Conservation (phyloP, 371 early-diverging fungal genomes). For the Rhizopus sp. region DNA sequence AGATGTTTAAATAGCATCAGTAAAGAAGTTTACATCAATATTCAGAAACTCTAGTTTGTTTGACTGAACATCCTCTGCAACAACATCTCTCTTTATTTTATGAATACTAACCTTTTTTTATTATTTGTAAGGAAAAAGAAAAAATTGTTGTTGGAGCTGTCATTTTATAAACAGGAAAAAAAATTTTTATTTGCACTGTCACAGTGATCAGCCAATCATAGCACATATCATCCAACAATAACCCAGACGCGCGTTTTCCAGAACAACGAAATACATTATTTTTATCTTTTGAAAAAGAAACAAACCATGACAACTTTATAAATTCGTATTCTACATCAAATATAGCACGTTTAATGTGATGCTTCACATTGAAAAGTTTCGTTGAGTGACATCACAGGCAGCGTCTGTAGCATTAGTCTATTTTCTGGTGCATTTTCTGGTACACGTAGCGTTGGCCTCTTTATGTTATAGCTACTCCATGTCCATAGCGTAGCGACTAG, state of each 20-base stretch:
- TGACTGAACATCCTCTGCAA: constrained; percentile 49
- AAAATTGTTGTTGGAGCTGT: neutral
- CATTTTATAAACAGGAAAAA: constrained; percentile 18
- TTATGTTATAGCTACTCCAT: constrained; percentile 3
- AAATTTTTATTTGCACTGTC: constrained; percentile 20
- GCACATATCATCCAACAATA: neutral
- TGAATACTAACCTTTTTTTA: constrained; percentile 18
- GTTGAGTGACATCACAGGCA: too few relatives aligned
- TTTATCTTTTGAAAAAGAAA: too few relatives aligned
- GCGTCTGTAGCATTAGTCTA: too few relatives aligned
- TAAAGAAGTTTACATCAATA: constrained; percentile 43
- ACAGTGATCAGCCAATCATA: constrained; percentile 1
- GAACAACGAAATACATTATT: too few relatives aligned
- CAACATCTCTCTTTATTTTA: neutral
- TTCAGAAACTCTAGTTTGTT: constrained; percentile 66
- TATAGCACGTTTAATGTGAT: too few relatives aligned
- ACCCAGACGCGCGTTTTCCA: neutral
- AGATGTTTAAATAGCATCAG: constrained; percentile 39
- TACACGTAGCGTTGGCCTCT: too few relatives aligned
- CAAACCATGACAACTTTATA: too few relatives aligned
- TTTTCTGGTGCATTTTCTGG: too few relatives aligned
- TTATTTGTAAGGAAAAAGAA: constrained; percentile 7
- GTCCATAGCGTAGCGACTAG: neutral
- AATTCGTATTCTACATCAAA: too few relatives aligned
- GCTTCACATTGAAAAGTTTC: too few relatives aligned